phyloP scores from a whole-genome alignment of 164 flowering plant species.

The Litsea cubeba region DNA sequence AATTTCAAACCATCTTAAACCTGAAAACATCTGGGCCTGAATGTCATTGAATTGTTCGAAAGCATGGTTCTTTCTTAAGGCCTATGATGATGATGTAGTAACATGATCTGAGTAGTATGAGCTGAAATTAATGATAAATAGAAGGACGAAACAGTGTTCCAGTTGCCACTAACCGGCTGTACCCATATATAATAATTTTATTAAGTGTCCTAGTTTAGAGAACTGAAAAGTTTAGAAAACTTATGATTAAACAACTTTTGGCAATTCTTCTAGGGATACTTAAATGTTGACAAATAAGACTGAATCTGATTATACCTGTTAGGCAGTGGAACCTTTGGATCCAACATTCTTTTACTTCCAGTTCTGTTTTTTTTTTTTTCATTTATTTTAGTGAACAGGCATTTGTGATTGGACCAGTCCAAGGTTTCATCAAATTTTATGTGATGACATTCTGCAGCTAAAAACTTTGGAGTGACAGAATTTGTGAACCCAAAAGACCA shows the following conservation, averaged over 20 bases:
- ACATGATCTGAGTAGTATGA: too few relatives aligned
- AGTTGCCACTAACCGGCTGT: too few relatives aligned
- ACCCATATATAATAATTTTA: too few relatives aligned
- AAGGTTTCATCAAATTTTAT: background rate
- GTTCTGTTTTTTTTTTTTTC: background rate
- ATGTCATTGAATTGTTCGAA: too few relatives aligned
- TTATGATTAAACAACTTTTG: background rate
- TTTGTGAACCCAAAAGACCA: conserved; percentile 92
- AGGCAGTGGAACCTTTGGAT: background rate
- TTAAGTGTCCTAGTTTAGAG: background rate
- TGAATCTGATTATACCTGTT: background rate
- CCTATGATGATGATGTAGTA: too few relatives aligned
- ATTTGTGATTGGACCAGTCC: background rate
- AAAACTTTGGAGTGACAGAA: conserved; percentile 90
- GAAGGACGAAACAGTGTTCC: too few relatives aligned
- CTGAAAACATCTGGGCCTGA: too few relatives aligned
- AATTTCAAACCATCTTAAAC: too few relatives aligned
- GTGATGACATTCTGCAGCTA: conserved; percentile 49
- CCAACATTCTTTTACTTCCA: background rate
- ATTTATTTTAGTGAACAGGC: background rate
- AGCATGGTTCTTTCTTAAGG: too few relatives aligned
- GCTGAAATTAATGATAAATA: too few relatives aligned
- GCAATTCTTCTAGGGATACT: background rate
- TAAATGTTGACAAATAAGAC: background rate
- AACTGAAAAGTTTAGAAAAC: background rate